Base-by-base conservation (phyloP, 352 stramenopile genomes). In the Thraustochytrium sp. region DNA sequence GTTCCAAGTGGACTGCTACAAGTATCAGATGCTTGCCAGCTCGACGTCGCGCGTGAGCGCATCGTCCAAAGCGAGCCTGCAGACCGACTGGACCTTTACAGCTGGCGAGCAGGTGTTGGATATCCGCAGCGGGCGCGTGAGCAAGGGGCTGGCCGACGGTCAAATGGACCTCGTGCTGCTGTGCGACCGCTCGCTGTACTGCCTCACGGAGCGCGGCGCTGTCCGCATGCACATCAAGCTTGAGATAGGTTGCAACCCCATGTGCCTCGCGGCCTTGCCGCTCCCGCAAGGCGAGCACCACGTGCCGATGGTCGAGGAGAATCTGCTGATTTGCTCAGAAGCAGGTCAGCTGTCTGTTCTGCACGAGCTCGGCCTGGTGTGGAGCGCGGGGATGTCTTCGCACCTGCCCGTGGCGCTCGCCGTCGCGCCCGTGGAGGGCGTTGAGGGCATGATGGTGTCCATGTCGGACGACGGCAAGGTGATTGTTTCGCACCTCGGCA, bases 401-500 rank as follows among this genome's bases (percentile, higher is more conserved):
- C 84, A 61, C 0, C 85, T 94, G 16, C 91, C 92, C 0, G 90
- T 95, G 3, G 90, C 89, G 9, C 68, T 95, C 9, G 84, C 87
- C 29, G 87, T 96, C 2, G 86, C 88, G 29, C 88, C 89, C 38
- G 93, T 95, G 73, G 92, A 89, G 37, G 87, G 86, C 36, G 89
- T 92, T n/a, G 86, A 88, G 40, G 92, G 92, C 26, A 92, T 96
- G 89, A 87, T 96, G 48, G 90, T 94, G 38, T 93, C 87, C 48
- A 86, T 96, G 34, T 90, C 93, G 72, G 85, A 90, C 23, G 87
- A 92, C 36, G 92, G 92, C 44, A 86, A 87, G 8, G 64, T 97
- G 31, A 89, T 85, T 74, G 90, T 95, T 0, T 94, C 91, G 83
- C 96, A 96, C 85, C 91, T 96, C 86, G 92, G 92, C 16, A 97